Conservation (phyloP, 345 rosid genomes). For the Orychophragmus violaceus region DNA sequence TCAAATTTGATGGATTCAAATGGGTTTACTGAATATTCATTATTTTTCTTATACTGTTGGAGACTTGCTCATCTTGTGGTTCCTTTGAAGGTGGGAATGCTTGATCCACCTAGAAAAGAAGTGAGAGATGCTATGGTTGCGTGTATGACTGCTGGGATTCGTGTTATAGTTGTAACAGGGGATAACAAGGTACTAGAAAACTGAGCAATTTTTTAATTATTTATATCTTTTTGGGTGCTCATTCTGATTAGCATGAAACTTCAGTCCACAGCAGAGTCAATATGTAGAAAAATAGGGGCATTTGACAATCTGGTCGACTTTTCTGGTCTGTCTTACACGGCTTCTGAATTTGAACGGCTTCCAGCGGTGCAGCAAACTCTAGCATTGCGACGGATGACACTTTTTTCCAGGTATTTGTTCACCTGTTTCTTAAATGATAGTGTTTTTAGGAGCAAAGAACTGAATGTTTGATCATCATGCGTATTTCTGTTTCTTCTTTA, state of each 20-base stretch:
- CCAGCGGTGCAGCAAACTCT: slow-evolving; percentile 78
- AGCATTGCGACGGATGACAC: slow-evolving; percentile 87
- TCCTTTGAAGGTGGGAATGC: slow-evolving; percentile 83
- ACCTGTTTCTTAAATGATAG: neutral
- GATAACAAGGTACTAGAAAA: slow-evolving; percentile 78
- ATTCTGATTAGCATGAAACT: slow-evolving; percentile 27
- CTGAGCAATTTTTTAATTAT: neutral
- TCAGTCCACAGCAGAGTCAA: slow-evolving; percentile 97
- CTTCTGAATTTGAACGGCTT: slow-evolving; percentile 94
- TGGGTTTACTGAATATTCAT: neutral
- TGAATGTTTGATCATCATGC: neutral
- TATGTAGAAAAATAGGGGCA: slow-evolving; percentile 93
- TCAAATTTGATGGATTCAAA: slow-evolving; percentile 18
- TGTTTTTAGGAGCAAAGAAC: neutral
- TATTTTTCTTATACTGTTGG: neutral
- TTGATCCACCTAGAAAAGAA: slow-evolving; percentile 98
- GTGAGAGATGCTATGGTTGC: slow-evolving; percentile 92
- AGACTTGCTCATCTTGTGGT: slow-evolving; percentile 11
- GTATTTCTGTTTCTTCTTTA: slow-evolving; percentile 16
- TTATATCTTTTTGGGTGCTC: slow-evolving; percentile 5
- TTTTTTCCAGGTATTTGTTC: slow-evolving; percentile 66
- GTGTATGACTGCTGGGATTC: slow-evolving; percentile 98
- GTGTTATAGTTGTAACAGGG: slow-evolving; percentile 98
- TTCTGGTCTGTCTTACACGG: slow-evolving; percentile 79
- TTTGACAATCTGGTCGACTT: slow-evolving; percentile 83